These are phyloP conservation scores for Cyberlindnera xishuangbannaensis DNA, from an alignment of 805 yeast genomes.

Conservation along the genomic window DNA sequence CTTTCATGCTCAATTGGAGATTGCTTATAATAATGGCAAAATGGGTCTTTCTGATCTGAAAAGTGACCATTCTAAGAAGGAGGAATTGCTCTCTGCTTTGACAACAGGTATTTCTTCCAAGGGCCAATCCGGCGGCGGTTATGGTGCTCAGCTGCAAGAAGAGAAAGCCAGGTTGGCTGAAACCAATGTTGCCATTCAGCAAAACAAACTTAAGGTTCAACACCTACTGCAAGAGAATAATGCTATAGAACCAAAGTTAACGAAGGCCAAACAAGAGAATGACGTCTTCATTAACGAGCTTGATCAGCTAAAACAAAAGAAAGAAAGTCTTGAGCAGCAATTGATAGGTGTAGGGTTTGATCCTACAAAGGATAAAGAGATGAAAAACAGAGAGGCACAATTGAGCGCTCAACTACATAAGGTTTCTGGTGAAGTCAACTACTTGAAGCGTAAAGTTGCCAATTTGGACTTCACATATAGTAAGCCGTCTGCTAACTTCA, in stretches of 20 bases:
- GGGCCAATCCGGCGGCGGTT: slow-evolving; percentile 73
- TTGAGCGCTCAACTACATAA: slow-evolving; percentile 40
- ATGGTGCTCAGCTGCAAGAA: slow-evolving; percentile 61
- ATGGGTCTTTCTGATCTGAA: slow-evolving; percentile 39
- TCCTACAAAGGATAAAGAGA: slow-evolving; percentile 35
- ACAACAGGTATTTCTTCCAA: slow-evolving; percentile 87
- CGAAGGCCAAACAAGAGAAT: slow-evolving; percentile 47
- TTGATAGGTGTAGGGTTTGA: slow-evolving; percentile 54
- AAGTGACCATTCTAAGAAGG: slow-evolving; percentile 48
- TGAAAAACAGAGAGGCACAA: slow-evolving; percentile 40
- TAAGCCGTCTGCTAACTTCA: slow-evolving; percentile 56
- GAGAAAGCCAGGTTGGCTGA: slow-evolving; percentile 52
- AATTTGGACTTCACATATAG: slow-evolving; percentile 72
- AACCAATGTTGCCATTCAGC: slow-evolving; percentile 50
- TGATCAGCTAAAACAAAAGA: slow-evolving; percentile 33
- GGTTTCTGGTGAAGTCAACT: slow-evolving; percentile 43
- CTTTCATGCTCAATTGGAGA: slow-evolving; percentile 36
- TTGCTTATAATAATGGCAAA: slow-evolving; percentile 40
- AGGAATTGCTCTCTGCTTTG: slow-evolving; percentile 73
- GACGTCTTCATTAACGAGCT: slow-evolving; percentile 37
- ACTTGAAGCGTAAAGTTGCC: slow-evolving; percentile 56
- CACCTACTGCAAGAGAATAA: slow-evolving; percentile 50
- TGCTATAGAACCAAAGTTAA: slow-evolving; percentile 40
- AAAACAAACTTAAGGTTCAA: slow-evolving; percentile 50
- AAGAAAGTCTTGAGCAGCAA: slow-evolving; percentile 34